Evolutionary conservation across 805 yeast species (phyloP).

Genomic region (Candida koratica): DNA sequence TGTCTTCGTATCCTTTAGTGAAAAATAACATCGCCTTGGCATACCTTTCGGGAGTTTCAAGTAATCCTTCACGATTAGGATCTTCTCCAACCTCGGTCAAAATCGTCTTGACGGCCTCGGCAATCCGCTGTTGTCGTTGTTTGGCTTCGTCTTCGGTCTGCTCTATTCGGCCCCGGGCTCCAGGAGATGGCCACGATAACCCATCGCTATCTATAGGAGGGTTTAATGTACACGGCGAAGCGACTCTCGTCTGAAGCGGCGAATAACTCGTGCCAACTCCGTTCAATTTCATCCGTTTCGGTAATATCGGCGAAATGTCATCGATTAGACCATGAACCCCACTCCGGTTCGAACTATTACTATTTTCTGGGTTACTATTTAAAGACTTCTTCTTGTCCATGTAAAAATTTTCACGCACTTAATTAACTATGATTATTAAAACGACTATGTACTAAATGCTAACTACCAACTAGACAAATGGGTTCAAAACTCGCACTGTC

Average conservation of each 20-base stretch:
- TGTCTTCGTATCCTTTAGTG: constrained; percentile 96
- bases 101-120: constrained; percentile 76
- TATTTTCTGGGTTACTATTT: too few species aligned
- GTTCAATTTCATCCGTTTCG: constrained; percentile 20
- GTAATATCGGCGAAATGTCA: too few species aligned
- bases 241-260: constrained; percentile 71
- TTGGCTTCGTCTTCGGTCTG: constrained; percentile 61
- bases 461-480: constrained; percentile 45
- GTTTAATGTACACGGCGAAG: constrained; percentile 74
- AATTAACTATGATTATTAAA: too few species aligned
- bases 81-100: constrained; percentile 90
- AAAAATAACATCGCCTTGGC: constrained; percentile 95
- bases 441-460: too few species aligned
- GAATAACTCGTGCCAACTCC: constrained; percentile 27
- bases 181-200: constrained; percentile 87
- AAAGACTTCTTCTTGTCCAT: too few species aligned
- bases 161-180: constrained; percentile 75
- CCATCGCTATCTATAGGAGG: constrained; percentile 91
- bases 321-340: too few species aligned
- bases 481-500: constrained; percentile 87
- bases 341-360: too few species aligned
- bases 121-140: constrained; percentile 70
- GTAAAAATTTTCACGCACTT: constrained; percentile 4
- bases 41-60: constrained; percentile 93
- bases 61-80: constrained; percentile 76